Evolutionary conservation across 768 basidiomycete genomes (phyloP).

Genomic region (Chlorophyllum brunneum): DNA sequence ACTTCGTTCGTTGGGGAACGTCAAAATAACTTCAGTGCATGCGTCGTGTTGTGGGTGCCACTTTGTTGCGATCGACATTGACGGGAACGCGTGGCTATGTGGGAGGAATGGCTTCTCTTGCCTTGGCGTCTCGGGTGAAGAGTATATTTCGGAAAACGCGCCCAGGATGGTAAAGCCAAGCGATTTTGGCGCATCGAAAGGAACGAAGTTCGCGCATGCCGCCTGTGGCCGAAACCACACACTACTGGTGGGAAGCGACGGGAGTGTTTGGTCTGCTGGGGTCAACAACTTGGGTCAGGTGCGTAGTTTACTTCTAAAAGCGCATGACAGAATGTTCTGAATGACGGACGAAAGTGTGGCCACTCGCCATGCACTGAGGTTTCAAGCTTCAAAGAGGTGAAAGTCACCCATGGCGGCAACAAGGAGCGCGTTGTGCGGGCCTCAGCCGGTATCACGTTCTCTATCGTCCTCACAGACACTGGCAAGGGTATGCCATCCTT

Average conservation of each 20-base stretch:
- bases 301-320: slow-evolving; percentile 18
- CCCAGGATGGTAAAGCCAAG: slow-evolving; percentile 57
- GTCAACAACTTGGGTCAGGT: slow-evolving; percentile 82
- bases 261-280: slow-evolving; percentile 81
- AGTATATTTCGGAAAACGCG: slow-evolving; percentile 70
- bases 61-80: slow-evolving; percentile 66
- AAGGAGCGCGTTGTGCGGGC: slow-evolving; percentile 68
- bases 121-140: slow-evolving; percentile 56
- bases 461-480: slow-evolving; percentile 74
- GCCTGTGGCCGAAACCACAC: slow-evolving; percentile 84
- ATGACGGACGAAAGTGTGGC: slow-evolving; percentile 52
- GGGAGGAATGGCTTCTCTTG: slow-evolving; percentile 75
- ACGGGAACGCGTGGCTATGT: slow-evolving; percentile 86
- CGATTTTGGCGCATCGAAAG: slow-evolving; percentile 56
- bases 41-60: slow-evolving; percentile 76
- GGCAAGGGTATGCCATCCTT: slow-evolving; percentile 58
- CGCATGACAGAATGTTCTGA: neutral
- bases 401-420: slow-evolving; percentile 51
- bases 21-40: slow-evolving; percentile 69
- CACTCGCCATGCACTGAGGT: slow-evolving; percentile 65
- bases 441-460: slow-evolving; percentile 81
- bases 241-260: slow-evolving; percentile 77
- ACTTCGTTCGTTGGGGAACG: slow-evolving; percentile 81
- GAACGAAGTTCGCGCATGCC: slow-evolving; percentile 70
- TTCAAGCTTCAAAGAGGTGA: slow-evolving; percentile 57